phyloP scores from a whole-genome alignment of 768 basidiomycete genomes.

The Ramaria sp. region DNA sequence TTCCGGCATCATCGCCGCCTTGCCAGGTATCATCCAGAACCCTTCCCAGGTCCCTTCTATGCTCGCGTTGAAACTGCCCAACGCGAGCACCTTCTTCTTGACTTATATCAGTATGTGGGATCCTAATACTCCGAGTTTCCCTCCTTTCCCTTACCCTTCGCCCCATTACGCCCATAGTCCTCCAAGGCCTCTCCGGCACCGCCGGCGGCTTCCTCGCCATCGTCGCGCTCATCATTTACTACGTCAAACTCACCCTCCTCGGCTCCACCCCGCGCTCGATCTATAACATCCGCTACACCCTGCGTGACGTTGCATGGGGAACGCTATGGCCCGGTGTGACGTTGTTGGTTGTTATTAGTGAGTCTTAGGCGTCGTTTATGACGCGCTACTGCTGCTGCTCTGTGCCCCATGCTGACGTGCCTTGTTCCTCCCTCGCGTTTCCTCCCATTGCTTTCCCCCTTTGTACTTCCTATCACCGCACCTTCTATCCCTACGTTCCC shows the following conservation, averaged over 20 bases:
- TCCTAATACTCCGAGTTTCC: constrained; percentile 11
- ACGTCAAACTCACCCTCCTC: constrained; percentile 79
- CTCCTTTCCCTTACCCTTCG: constrained; percentile 15
- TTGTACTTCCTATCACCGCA: too few species aligned
- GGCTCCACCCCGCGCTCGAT: constrained; percentile 85
- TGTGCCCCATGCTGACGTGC: too few species aligned
- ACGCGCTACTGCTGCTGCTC: too few species aligned
- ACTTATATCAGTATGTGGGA: constrained; percentile 35
- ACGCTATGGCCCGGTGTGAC: constrained; percentile 64
- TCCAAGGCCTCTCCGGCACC: constrained; percentile 72
- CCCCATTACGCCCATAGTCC: constrained; percentile 40
- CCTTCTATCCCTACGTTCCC: not conserved
- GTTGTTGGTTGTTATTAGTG: constrained; percentile 74
- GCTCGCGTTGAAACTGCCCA: constrained; percentile 70
- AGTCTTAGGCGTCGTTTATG: constrained; percentile 17
- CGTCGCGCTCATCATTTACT: constrained; percentile 70
- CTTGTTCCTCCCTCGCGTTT: too few species aligned
- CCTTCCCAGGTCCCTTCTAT: constrained; percentile 59
- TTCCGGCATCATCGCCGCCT: constrained; percentile 70
- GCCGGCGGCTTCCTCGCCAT: constrained; percentile 76
- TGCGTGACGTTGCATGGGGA: constrained; percentile 65
- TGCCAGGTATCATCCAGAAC: constrained; percentile 51
- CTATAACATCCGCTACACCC: constrained; percentile 71
- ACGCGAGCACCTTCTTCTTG: constrained; percentile 84
- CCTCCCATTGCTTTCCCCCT: too few species aligned